These are phyloP conservation scores for Trichoderma citrinoviride DNA, from an alignment of 2,329 filamentous ascomycete species.

Conservation along the genomic window DNA sequence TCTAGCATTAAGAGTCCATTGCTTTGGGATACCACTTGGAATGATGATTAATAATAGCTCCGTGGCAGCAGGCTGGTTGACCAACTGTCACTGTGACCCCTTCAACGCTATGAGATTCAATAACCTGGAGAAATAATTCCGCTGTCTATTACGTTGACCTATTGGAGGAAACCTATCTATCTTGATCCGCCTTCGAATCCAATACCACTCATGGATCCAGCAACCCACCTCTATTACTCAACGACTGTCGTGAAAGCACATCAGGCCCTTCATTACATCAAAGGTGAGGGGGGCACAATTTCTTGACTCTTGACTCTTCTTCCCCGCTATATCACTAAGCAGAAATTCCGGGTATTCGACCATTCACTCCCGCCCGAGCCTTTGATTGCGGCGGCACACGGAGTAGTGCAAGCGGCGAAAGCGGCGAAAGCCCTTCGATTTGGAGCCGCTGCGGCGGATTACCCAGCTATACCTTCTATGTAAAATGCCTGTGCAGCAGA, in stretches of 20 bases:
- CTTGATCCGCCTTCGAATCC: no score
- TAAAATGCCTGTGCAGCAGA: no score
- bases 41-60: conserved; percentile 14
- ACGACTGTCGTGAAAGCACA: no score
- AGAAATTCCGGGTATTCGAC: background rate
- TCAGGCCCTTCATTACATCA: no score
- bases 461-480: no score
- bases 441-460: background rate
- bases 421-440: background rate
- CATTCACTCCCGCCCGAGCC: background rate
- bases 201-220: no score
- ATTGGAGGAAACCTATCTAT: no score
- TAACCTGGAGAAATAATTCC: no score
- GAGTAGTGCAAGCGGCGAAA: conserved; percentile 5
- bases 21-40: background rate
- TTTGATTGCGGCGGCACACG: background rate
- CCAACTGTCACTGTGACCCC: background rate
- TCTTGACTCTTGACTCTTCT: background rate
- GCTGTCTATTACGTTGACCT: no score
- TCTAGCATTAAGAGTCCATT: background rate
- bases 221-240: no score
- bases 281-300: no score
- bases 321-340: background rate
- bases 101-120: no score
- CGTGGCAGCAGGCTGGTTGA: background rate